These are phyloP conservation scores for Mesembryanthemum crystallinum DNA, from an alignment of 148 eudicot species.

Conservation along the genomic window DNA sequence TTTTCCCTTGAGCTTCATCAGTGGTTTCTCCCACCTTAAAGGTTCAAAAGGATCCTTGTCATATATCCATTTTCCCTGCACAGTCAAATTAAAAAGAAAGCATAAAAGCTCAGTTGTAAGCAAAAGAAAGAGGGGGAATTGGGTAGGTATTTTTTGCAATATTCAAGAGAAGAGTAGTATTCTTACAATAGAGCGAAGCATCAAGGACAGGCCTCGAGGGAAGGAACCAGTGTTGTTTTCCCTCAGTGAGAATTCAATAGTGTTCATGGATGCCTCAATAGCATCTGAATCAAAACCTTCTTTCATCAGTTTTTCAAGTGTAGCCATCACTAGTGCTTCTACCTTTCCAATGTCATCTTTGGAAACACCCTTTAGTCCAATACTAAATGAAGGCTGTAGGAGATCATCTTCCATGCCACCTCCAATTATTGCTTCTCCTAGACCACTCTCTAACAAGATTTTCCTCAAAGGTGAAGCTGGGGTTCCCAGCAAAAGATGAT, in stretches of 20 bases:
- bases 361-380: conserved; percentile 90
- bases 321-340: conserved; percentile 68
- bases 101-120: background rate
- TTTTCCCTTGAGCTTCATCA: conserved; percentile 72
- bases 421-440: conserved; percentile 97
- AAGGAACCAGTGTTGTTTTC: conserved; percentile 98
- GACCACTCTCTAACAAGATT: conserved; percentile 82
- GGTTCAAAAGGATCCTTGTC: conserved; percentile 97
- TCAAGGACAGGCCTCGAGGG: conserved; percentile 90
- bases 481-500: conserved; percentile 91
- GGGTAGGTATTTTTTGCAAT: background rate
- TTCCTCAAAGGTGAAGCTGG: conserved; percentile 98
- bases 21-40: conserved; percentile 81
- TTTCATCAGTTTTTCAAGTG: conserved; percentile 59
- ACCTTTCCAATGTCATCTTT: conserved; percentile 79
- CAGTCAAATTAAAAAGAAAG: conserved; percentile 14
- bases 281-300: conserved; percentile 89
- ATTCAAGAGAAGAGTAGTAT: conserved; percentile 1
- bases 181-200: conserved; percentile 92
- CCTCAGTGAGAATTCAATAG: conserved; percentile 90
- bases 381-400: conserved; percentile 88
- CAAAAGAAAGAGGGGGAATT: background rate
- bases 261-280: conserved; percentile 97
- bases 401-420: conserved; percentile 93
- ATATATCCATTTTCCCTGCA: conserved; percentile 93